Conservation (phyloP, 2,329 filamentous ascomycete genomes). For the Neonectria sp. region DNA sequence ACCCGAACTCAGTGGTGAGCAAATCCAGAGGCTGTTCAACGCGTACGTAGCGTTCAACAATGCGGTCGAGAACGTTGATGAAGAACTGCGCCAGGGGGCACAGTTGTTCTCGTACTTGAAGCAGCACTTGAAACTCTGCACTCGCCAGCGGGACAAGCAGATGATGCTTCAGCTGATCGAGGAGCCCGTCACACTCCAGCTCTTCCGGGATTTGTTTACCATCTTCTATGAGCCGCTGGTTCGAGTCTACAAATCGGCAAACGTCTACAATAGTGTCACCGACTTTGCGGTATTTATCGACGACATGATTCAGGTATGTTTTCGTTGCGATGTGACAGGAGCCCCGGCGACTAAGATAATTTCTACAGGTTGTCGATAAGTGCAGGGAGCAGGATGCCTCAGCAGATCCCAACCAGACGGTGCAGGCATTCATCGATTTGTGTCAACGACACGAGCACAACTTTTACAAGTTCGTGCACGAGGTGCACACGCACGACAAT, state of each 20-base stretch:
- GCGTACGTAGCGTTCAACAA: conserved; percentile 97
- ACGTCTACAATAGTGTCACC: conserved; percentile 97
- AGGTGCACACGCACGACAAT: conserved; percentile 97
- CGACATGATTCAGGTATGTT: conserved; percentile 84
- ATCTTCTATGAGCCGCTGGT: conserved; percentile 99
- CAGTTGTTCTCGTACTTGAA: conserved; percentile 96
- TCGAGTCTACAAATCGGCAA: conserved; percentile 97
- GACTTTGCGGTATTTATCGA: conserved; percentile 96
- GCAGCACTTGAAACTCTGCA: conserved; percentile 92
- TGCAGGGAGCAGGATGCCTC: conserved; percentile 84
- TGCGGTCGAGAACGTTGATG: conserved; percentile 91
- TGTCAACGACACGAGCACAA: conserved; percentile 96
- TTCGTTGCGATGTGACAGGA: neutral
- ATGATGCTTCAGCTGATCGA: conserved; percentile 98
- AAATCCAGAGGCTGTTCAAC: conserved; percentile 91
- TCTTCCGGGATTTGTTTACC: conserved; percentile 96
- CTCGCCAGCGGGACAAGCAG: conserved; percentile 91
- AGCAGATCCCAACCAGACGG: conserved; percentile 97
- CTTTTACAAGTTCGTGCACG: conserved; percentile 99
- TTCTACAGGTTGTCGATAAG: conserved; percentile 71
- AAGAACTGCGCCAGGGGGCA: conserved; percentile 89
- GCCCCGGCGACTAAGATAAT: conserved; percentile 29
- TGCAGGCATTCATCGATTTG: conserved; percentile 97
- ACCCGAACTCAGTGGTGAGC: conserved; percentile 79
- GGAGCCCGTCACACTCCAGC: conserved; percentile 95